Conservation (phyloP, 805 yeast genomes). For the Ogataea ramenticola region DNA sequence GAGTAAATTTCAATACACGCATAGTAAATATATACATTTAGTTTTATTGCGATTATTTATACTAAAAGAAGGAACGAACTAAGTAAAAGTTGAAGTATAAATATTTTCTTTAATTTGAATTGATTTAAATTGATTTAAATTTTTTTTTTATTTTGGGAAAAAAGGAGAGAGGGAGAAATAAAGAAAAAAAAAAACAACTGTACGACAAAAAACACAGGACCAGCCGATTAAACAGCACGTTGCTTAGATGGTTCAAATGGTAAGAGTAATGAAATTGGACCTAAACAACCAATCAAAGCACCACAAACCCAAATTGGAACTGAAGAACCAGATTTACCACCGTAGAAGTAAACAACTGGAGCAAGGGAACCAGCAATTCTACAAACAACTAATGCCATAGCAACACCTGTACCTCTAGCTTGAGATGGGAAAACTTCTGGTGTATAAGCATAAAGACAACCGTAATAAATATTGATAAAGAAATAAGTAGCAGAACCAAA, state of each 20-base stretch:
- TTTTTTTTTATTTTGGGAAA: too few relatives aligned
- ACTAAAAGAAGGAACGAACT: too few relatives aligned
- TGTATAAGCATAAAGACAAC: slow-evolving; percentile 56
- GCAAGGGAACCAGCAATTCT: slow-evolving; percentile 50
- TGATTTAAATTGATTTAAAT: too few relatives aligned
- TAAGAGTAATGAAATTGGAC: slow-evolving; percentile 34
- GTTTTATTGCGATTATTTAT: too few relatives aligned
- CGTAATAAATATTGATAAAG: slow-evolving; percentile 44
- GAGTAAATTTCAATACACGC: too few relatives aligned
- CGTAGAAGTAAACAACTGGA: slow-evolving; percentile 49
- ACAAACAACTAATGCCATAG: slow-evolving; percentile 47
- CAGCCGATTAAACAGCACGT: not conserved
- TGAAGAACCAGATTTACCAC: slow-evolving; percentile 38
- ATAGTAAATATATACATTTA: too few relatives aligned
- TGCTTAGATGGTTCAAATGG: slow-evolving; percentile 42
- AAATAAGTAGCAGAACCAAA: slow-evolving; percentile 42
- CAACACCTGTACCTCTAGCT: slow-evolving; percentile 53
- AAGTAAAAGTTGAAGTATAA: too few relatives aligned
- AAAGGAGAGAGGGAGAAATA: too few relatives aligned
- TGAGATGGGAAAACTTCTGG: slow-evolving; percentile 55
- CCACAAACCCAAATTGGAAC: slow-evolving; percentile 61
- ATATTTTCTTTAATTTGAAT: too few relatives aligned
- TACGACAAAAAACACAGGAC: too few relatives aligned
- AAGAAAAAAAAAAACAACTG: too few relatives aligned
- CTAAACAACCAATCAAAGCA: slow-evolving; percentile 42